Conservation (phyloP, 306 rosid species). For the Heteromeles arbutifolia region DNA sequence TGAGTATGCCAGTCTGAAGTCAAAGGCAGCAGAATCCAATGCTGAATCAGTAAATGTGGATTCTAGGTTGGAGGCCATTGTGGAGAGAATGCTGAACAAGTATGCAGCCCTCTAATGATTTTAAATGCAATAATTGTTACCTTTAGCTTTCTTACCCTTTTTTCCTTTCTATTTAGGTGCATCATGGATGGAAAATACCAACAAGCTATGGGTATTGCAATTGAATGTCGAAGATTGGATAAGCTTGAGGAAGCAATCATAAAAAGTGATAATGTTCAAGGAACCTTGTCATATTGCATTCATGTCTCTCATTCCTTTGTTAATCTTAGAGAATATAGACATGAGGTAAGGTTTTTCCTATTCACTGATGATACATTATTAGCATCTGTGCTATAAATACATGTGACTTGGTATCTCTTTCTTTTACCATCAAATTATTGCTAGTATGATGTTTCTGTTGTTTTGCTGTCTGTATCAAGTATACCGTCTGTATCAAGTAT, state of each 20-base stretch:
- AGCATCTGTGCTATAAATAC: too few species aligned
- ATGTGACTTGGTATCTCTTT: background rate
- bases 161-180: constrained; percentile 43
- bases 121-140: background rate
- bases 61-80: constrained; percentile 89
- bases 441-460: too few species aligned
- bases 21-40: constrained; percentile 74
- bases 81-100: constrained; percentile 96
- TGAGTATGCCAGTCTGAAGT: constrained; percentile 83
- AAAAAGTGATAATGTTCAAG: constrained; percentile 87
- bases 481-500: background rate
- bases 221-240: constrained; percentile 96
- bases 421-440: background rate
- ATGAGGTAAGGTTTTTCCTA: constrained; percentile 48
- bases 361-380: too few species aligned
- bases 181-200: constrained; percentile 87
- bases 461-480: background rate
- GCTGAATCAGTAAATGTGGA: constrained; percentile 54
- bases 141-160: constrained; percentile 8
- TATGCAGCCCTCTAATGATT: constrained; percentile 29
- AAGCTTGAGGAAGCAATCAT: constrained; percentile 96
- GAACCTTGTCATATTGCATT: constrained; percentile 88
- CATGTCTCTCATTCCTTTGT: constrained; percentile 84
- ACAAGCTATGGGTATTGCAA: constrained; percentile 97
- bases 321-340: constrained; percentile 87